These are phyloP conservation scores for Ambrosiella cleistominuta DNA, from an alignment of 2,329 filamentous ascomycete genomes.

Conservation along the genomic window DNA sequence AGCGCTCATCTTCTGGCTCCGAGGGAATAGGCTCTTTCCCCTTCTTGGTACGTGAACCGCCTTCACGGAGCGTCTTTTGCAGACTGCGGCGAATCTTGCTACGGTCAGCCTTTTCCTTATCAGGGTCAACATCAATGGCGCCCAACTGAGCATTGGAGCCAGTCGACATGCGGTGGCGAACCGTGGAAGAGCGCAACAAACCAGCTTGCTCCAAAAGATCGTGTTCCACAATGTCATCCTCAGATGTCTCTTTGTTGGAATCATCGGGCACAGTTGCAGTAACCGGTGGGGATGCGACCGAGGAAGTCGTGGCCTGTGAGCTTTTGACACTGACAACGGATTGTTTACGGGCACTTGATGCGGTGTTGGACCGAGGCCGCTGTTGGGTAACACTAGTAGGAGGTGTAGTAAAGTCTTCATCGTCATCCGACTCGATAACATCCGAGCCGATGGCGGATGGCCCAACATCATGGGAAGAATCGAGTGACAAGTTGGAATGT, in stretches of 20 bases:
- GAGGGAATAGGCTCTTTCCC: constrained; percentile 40
- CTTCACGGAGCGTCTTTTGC: constrained; percentile 75
- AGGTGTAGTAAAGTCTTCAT: constrained; percentile 20
- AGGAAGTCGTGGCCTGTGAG: constrained; percentile 8
- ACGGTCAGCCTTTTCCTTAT: constrained; percentile 34
- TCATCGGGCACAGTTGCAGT: constrained; percentile 23
- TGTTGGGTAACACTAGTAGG: constrained; percentile 23
- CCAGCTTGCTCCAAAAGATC: constrained; percentile 51
- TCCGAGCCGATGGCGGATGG: background rate
- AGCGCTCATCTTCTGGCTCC: constrained; percentile 40
- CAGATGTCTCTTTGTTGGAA: constrained; percentile 20
- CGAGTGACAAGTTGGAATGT: constrained; percentile 1
- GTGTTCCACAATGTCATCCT: constrained; percentile 49
- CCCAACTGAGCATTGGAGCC: constrained; percentile 8
- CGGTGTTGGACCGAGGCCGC: constrained; percentile 1
- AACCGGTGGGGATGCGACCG: constrained; percentile 1
- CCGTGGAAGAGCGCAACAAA: constrained; percentile 25
- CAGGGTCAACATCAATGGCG: constrained; percentile 12
- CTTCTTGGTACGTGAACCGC: constrained; percentile 54
- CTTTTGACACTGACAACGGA: constrained; percentile 20
- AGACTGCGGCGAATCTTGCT: constrained; percentile 68
- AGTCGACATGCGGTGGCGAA: constrained; percentile 8
- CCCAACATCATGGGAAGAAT: constrained; percentile 2
- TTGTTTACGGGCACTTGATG: constrained; percentile 1
- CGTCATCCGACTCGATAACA: constrained; percentile 4